Evolutionary conservation across 495 filamentous ascomycete genomes (phyloP), one percentile per base, ranked within the genome.

Genomic region (Tuber magnatum): DNA sequence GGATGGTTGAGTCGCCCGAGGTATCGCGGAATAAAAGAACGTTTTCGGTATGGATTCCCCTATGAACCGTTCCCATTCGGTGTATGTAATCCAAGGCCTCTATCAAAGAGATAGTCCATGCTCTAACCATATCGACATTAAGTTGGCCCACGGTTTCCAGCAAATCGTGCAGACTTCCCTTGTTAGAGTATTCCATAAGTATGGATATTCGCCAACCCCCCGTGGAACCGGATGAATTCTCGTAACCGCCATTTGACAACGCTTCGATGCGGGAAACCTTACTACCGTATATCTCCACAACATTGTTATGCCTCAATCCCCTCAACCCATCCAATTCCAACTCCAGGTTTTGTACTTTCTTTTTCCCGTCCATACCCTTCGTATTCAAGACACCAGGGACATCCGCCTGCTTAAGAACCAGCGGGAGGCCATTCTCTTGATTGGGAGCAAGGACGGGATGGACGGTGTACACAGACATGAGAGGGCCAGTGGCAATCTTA

Each of bases 91-190:
- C 92, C 42, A 98, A 86, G 0, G 90, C 95, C 83, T 97, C 92
- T 40, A 99, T 89, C n/a, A 99, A 86, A 78, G 94, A 92, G 69
- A 93, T 90, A 68, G 92, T 93, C 92, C 93, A 97, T 71, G 92
- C 88, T 69, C 93, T 90, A 51, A 92, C 89, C 78, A 90, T 92
- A 76, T 88, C 88, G 48, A 91, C 87, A 42, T 90, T 88, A 65
- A 97, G 84, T n/a, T 87, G 87, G 43, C 90, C 92, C 42, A 92
- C 88, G 71, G 94, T 87, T 51, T 93, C 91, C 70, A 99, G 86
- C 24, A 95, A 85, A 71, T 97, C 93, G 5, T 90, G 87, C 3
- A 99, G 84, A 1, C 95, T 92, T 0, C 94, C 93, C 83, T 92
- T 94, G 44, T 92, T 90, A 2, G 91, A 90, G 77, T 92, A 88